A percentile compares a stretch with the other conserved stretches of the same genome.
phyloP scores from a whole-genome alignment of 1,284 basidiomycete species.

The Pascua guehoae region DNA sequence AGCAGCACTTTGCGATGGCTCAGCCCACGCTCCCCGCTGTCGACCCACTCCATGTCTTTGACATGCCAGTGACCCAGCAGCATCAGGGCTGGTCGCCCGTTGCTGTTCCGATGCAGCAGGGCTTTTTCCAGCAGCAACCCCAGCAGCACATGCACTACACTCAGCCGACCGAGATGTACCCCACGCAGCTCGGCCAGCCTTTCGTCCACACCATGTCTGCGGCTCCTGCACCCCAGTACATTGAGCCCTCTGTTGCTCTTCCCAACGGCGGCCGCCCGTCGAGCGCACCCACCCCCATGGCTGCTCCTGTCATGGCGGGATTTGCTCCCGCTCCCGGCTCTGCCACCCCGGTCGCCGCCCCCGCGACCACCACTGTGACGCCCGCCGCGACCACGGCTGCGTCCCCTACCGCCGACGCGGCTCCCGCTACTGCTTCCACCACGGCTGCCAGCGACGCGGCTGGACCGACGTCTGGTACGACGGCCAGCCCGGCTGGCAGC shows the following conservation, averaged over 20 bases:
- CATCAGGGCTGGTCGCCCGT: too few species aligned
- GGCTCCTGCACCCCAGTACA: slow-evolving; percentile 6
- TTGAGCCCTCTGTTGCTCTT: slow-evolving; percentile 5
- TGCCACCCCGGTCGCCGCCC: not conserved
- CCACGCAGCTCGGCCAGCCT: slow-evolving; percentile 3
- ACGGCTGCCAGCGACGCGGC: not conserved
- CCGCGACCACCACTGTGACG: not conserved
- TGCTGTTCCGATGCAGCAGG: not conserved
- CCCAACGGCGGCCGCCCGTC: not conserved
- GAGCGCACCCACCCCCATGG: not conserved
- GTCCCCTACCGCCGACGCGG: not conserved
- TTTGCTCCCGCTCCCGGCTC: not conserved
- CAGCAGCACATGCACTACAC: not conserved
- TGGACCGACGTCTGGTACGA: not conserved
- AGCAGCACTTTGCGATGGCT: not conserved
- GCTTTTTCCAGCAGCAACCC: slow-evolving; percentile 2
- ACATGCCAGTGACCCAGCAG: not conserved
- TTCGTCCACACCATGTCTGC: not conserved
- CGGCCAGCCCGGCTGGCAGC: not conserved
- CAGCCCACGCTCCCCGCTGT: slow-evolving; percentile 4
- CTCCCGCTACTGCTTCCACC: not conserved
- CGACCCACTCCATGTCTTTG: slow-evolving; percentile 11
- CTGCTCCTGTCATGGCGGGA: not conserved
- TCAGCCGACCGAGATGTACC: slow-evolving; percentile 3
- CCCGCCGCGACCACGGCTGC: not conserved